Base-by-base conservation (phyloP, 2,329 filamentous ascomycete genomes). In the Colletotrichum gigasporum region DNA sequence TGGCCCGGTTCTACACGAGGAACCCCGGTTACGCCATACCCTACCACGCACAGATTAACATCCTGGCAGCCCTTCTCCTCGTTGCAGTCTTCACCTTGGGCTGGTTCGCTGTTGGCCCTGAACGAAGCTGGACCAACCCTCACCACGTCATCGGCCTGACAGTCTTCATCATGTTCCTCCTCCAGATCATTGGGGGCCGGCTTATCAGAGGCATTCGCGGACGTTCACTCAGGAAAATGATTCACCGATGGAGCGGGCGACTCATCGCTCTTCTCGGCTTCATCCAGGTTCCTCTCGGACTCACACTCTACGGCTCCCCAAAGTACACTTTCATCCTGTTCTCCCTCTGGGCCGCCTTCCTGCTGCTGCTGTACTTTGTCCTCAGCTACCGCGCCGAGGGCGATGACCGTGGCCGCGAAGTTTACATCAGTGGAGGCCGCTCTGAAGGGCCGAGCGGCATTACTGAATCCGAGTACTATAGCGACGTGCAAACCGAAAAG, bases 261-360 rank as follows among this genome's bases (percentile, higher is more conserved):
- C 80, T 87, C 1, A 88, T 95, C 70, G 91, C 92, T 3, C 78
- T 98, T 16, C 82, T 99, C 4, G 96, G 93, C 0, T 89, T 98
- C 68, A 86, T 90, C 3, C 96, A 99, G 74, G 88, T 99, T 10
- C 91, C 96, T 0, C 83, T 99, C 1, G 96, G 96, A 0, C 83
- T 99, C 47, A 94, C 94, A 0, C 83, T 99, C 1, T 99, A 97
- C 72, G 96, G 96, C 5, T 97, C 94, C 28, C 95, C 96, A 5
- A 88, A 91, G 71, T 87, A 86, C 35, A 84, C 94, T 3, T 99
- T 98, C 75, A 89, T 99, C 54, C 82, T 98, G 3, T 99, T 91
- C 72, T 86, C 94, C 0, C 67, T 98, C 1, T 95, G 91, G 83
- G 90, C 91, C 75, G 87, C 88, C 26, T 83, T 91, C 16, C 80